Base-by-base conservation (phyloP, 108 stramenopile genomes). In the Cylindrotheca closterium region DNA sequence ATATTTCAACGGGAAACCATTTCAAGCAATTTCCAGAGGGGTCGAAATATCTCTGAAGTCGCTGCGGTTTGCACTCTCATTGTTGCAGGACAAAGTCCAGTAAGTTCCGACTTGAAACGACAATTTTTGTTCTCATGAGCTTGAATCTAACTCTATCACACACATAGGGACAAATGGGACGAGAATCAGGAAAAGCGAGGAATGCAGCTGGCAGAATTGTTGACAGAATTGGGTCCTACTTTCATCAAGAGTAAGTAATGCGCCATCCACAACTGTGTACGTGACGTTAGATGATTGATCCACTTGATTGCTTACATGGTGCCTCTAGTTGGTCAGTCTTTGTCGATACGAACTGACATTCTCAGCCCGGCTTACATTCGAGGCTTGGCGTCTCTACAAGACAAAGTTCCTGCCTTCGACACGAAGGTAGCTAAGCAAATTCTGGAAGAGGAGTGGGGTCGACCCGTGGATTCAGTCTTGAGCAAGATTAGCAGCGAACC, bases 261-360 rank as follows among this genome's bases (percentile, higher is more conserved):
- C 30, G 23, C 2, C 12, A 54, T 52, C 17, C 51, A 22, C 22
- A 22, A 52, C 22, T 21, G 22, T 8, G 8, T 17, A 52, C 8
- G 19, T 17, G 8, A 52, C 15, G 21, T 7, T 52, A 7, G 51
- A 17, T n/a, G n/a, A n/a, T n/a, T n/a, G n/a, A n/a, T n/a, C n/a
- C n/a, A n/a, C n/a, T n/a, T n/a, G n/a, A n/a, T n/a, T n/a, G n/a
- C n/a, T n/a, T n/a, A n/a, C n/a, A n/a, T n/a, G n/a, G n/a, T n/a
- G n/a, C n/a, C n/a, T 78, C 81, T 47, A 79, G 75, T 98, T 51
- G 97, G 97, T n/a, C 97, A 98, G 74, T 88, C 92, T 4, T 74
- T 98, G 12, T 92, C 90, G 1, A 97, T 95, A 33, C 86, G 97
- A 7, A 93, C 97, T 5, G 97, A 98, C 68, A 55, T 98, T 27